Conservation (phyloP, 371 early-diverging fungal genomes). For the Mucor mucedo region DNA sequence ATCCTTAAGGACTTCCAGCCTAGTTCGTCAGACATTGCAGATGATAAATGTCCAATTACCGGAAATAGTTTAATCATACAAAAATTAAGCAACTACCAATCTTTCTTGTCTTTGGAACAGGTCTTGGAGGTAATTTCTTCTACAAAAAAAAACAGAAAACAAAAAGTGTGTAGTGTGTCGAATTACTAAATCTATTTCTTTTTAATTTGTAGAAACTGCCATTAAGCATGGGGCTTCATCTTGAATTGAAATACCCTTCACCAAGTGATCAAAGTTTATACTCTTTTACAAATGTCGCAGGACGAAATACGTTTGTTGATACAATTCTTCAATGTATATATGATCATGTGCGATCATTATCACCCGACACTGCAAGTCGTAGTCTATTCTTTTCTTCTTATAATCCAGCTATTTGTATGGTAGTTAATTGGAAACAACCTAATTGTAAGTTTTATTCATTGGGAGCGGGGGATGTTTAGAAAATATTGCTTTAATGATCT, state of each 20-base stretch:
- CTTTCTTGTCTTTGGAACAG: conserved; percentile 77
- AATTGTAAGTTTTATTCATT: conserved; percentile 68
- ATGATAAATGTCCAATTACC: conserved; percentile 36
- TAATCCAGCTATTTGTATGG: conserved; percentile 89
- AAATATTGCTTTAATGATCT: neutral
- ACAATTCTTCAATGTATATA: conserved; percentile 83
- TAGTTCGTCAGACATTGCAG: neutral
- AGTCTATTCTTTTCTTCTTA: conserved; percentile 82
- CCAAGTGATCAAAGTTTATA: conserved; percentile 56
- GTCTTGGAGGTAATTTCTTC: conserved; percentile 65
- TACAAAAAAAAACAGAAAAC: neutral
- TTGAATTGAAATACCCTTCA: conserved; percentile 87
- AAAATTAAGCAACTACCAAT: conserved; percentile 40
- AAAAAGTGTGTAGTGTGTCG: neutral
- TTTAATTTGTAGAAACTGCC: conserved; percentile 66
- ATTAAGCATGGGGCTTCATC: conserved; percentile 75
- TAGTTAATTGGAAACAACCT: conserved; percentile 97
- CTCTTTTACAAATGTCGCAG: conserved; percentile 62
- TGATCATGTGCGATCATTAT: conserved; percentile 55
- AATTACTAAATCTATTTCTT: neutral
- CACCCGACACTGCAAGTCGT: conserved; percentile 37
- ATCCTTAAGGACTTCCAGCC: conserved; percentile 19
- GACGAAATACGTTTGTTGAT: conserved; percentile 84
- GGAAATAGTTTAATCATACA: conserved; percentile 48
- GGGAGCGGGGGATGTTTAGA: too few relatives aligned